These are phyloP conservation scores for Mesostigma viride DNA, from an alignment of 139 green algal species.

Conservation along the genomic window DNA sequence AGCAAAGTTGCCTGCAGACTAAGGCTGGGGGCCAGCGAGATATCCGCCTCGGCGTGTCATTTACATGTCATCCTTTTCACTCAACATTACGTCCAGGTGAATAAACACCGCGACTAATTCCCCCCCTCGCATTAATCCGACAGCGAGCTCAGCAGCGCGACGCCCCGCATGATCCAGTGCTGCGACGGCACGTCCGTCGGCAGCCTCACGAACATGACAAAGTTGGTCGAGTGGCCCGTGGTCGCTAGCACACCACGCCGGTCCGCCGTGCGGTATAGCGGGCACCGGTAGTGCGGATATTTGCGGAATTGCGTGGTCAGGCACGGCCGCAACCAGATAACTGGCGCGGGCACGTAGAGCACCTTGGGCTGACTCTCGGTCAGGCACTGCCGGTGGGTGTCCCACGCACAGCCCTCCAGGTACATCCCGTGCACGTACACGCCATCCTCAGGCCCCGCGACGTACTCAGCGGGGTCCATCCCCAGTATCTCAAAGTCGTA, in stretches of 20 bases:
- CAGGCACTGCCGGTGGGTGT: constrained; percentile 18
- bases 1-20: too few relatives aligned
- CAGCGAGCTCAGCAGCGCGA: constrained; percentile 45
- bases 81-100: too few relatives aligned
- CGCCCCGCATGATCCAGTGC: constrained; percentile 65
- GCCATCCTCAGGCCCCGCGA: constrained; percentile 41
- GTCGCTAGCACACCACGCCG: constrained; percentile 43
- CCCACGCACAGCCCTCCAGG: constrained; percentile 35
- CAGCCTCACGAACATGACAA: constrained; percentile 60
- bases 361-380: constrained; percentile 26
- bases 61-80: too few relatives aligned
- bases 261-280: constrained; percentile 34
- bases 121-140: constrained; percentile 13
- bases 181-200: constrained; percentile 33
- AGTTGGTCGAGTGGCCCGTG: constrained; percentile 77
- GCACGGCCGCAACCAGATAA: constrained; percentile 27
- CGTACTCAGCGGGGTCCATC: constrained; percentile 40
- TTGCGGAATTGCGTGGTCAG: constrained; percentile 16
- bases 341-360: constrained; percentile 26
- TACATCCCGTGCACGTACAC: constrained; percentile 35
- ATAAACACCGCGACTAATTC: too few relatives aligned
- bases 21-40: too few relatives aligned
- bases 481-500: constrained; percentile 45
- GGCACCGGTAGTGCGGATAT: constrained; percentile 61
- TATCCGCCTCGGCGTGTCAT: too few relatives aligned